Evolutionary conservation across 2,329 filamentous ascomycete genomes (phyloP).

Genomic region (Claviceps maximensis): DNA sequence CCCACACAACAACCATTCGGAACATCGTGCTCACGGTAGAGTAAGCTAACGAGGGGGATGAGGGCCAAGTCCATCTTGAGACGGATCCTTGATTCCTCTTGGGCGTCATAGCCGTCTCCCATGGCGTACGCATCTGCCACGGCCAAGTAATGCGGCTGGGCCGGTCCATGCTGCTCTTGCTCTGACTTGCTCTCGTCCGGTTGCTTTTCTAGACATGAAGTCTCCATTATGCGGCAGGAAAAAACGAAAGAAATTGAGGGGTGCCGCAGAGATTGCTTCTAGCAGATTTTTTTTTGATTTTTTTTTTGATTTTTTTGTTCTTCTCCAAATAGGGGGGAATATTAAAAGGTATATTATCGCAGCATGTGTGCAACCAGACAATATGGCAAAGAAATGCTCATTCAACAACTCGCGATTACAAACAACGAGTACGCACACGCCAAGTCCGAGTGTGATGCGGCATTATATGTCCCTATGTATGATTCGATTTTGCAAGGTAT

Average conservation of each 20-base stretch:
- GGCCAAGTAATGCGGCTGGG: background rate
- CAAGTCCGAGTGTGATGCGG: too few species aligned
- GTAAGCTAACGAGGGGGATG: constrained; percentile 47
- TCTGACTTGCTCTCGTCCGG: background rate
- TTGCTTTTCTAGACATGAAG: background rate
- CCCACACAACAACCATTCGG: background rate
- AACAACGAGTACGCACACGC: too few species aligned
- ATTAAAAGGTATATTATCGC: too few species aligned
- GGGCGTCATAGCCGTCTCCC: constrained; percentile 31
- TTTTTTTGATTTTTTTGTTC: too few species aligned
- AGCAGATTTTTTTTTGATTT: too few species aligned
- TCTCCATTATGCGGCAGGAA: background rate
- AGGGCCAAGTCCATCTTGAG: constrained; percentile 52
- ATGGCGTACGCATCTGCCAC: background rate
- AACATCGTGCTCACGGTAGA: constrained; percentile 34
- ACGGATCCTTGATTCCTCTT: constrained; percentile 41
- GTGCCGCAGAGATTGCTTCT: background rate
- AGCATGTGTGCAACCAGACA: too few species aligned
- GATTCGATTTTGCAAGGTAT: background rate
- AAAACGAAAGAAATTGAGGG: background rate
- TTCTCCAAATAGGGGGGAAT: too few species aligned
- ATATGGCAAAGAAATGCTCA: too few species aligned
- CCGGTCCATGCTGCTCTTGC: background rate
- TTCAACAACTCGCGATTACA: too few species aligned
- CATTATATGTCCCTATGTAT: too few species aligned